Evolutionary conservation across 2,329 filamentous ascomycete species (phyloP).

Genomic region (Fusarium fracticaudum): DNA sequence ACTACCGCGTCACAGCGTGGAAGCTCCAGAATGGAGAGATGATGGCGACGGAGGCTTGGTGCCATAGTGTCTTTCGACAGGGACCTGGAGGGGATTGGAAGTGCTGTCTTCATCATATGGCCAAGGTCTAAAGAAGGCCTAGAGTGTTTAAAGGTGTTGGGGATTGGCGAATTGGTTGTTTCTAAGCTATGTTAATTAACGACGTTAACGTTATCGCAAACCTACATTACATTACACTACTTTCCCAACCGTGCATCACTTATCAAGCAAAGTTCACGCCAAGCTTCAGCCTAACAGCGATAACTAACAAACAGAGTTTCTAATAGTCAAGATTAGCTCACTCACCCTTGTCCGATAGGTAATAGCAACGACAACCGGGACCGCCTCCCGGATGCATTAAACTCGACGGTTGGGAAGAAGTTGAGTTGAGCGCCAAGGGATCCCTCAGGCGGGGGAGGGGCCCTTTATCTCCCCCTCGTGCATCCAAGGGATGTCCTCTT

Average conservation of each 20-base stretch:
- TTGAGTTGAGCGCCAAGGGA: slow-evolving; percentile 24
- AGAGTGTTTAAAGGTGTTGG: slow-evolving; percentile 25
- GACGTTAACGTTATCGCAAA: slow-evolving; percentile 3
- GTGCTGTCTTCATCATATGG: slow-evolving; percentile 49
- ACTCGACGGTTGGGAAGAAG: neutral
- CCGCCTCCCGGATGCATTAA: slow-evolving; percentile 6
- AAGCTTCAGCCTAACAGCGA: neutral
- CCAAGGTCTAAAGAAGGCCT: slow-evolving; percentile 24
- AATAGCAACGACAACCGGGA: neutral
- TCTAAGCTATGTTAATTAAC: slow-evolving; percentile 15
- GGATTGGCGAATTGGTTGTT: slow-evolving; percentile 29
- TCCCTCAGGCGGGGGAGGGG: slow-evolving; percentile 15
- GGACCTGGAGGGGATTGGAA: slow-evolving; percentile 48
- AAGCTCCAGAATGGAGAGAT: slow-evolving; percentile 44
- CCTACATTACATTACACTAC: neutral
- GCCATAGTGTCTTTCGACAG: slow-evolving; percentile 48
- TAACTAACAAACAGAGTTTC: slow-evolving; percentile 15
- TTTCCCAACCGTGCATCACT: neutral
- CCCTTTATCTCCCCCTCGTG: slow-evolving; percentile 5
- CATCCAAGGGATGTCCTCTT: neutral
- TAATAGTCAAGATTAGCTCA: slow-evolving; percentile 16
- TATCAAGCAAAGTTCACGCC: neutral
- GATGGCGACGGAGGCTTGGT: slow-evolving; percentile 47
- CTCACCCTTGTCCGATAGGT: neutral
- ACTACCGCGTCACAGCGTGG: slow-evolving; percentile 48